Base-by-base conservation (phyloP, 305 asterid genomes). In the Lippia alba region DNA sequence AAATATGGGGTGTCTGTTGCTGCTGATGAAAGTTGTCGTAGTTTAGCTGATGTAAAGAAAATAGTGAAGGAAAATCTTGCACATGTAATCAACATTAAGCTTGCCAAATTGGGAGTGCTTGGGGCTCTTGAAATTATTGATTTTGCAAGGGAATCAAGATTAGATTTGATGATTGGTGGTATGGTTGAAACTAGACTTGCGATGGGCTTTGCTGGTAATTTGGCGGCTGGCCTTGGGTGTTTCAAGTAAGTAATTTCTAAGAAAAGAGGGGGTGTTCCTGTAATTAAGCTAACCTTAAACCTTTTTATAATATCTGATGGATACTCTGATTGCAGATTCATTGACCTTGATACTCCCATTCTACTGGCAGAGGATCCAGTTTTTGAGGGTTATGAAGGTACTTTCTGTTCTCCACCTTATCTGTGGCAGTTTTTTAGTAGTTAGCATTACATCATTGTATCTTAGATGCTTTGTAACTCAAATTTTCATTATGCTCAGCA, bases 141-240 rank as follows among this genome's bases (percentile, higher is more conserved):
- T 50, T 73, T 88, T 69, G 92, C 85, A 16, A 84, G 85, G 66
- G 74, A 67, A 34, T 84, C 96, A 0, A 96, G 94, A 66, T 61
- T 92, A 71, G 86, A 85, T 79, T 75, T 92, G 69, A 92, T 92
- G 97, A 90, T 92, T 64, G 97, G 97, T 65, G 97, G 97, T 69
- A 92, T 92, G 97, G 97, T 92, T 73, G 97, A 92, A 78, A 92
- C 96, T 30, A 86, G 97, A 60, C 90, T 92, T 36, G 94, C 96
- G 4, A 92, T 92, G 97, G 97, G 97, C 70, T 92, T 92, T 61
- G 96, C 97, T 32, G 96, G 97, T 64, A 81, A 90, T 81, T 86
- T 92, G 78, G 97, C 97, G 6, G 96, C 96, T 69, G 97, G 97
- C 50, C 90, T 86, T 30, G 97, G 96, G 32, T 92, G 92, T 77